These are phyloP conservation scores for Phytophthora citrophthora DNA, from an alignment of 352 stramenopile species.

Conservation along the genomic window DNA sequence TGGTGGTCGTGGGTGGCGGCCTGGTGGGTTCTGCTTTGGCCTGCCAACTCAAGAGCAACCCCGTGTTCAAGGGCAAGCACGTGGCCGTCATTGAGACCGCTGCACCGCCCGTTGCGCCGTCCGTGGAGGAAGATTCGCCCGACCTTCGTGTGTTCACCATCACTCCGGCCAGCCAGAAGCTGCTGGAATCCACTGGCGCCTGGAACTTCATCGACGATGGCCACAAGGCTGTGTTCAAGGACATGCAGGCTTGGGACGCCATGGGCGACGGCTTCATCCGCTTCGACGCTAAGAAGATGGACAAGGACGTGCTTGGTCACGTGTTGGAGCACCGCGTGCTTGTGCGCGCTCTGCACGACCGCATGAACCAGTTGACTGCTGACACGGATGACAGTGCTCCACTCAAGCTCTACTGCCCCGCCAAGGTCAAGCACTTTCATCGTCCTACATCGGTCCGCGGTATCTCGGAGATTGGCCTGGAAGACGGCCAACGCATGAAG, in stretches of 20 bases:
- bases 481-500: conserved; percentile 73
- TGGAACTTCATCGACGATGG: conserved; percentile 74
- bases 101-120: conserved; percentile 38
- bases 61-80: conserved; percentile 80
- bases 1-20: conserved; percentile 84
- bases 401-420: conserved; percentile 75
- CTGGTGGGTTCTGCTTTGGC: conserved; percentile 84
- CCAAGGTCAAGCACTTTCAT: conserved; percentile 86
- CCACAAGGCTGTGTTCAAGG: conserved; percentile 76
- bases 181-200: conserved; percentile 77
- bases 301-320: conserved; percentile 74
- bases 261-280: conserved; percentile 90
- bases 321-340: conserved; percentile 91
- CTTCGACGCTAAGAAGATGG: conserved; percentile 78
- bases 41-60: conserved; percentile 80
- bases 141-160: conserved; percentile 93
- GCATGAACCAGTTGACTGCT: conserved; percentile 76
- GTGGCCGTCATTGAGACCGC: conserved; percentile 79
- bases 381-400: conserved; percentile 54
- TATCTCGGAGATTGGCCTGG: conserved; percentile 69
- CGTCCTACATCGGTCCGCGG: conserved; percentile 51
- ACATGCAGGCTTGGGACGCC: conserved; percentile 93
- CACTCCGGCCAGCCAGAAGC: conserved; percentile 79
- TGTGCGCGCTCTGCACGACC: conserved; percentile 83
- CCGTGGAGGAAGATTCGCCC: conserved; percentile 67